phyloP scores from a whole-genome alignment of 2,329 filamentous ascomycete species.

The Sclerotinia spermophila region DNA sequence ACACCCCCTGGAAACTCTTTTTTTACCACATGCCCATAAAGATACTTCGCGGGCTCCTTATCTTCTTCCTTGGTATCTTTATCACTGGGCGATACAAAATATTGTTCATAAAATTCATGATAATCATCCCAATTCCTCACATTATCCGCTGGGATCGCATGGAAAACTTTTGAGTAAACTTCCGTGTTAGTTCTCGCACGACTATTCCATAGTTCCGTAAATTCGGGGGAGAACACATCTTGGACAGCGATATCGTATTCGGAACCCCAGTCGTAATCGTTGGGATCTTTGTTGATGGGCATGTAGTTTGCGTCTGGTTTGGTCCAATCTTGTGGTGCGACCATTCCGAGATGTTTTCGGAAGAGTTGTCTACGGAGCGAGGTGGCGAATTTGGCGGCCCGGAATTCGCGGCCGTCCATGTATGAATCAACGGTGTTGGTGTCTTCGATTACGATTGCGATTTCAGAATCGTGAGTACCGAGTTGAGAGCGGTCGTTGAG shows the following conservation, averaged over 20 bases:
- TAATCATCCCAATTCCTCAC: constrained; percentile 72
- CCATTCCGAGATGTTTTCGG: constrained; percentile 84
- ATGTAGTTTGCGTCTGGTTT: constrained; percentile 69
- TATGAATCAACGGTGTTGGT: constrained; percentile 62
- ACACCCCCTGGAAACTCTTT: constrained; percentile 73
- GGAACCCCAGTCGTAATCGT: constrained; percentile 70
- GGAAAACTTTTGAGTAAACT: constrained; percentile 77
- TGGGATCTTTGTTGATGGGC: constrained; percentile 66
- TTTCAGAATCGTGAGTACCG: constrained; percentile 80
- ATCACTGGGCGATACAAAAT: constrained; percentile 58
- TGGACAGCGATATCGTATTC: constrained; percentile 64
- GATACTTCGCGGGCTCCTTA: constrained; percentile 56
- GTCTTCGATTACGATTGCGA: constrained; percentile 86
- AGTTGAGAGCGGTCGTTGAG: constrained; percentile 68
- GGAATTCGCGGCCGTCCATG: constrained; percentile 71
- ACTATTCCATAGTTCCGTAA: constrained; percentile 67
- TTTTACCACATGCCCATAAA: constrained; percentile 83
- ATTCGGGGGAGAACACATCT: constrained; percentile 67
- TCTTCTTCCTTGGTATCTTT: constrained; percentile 39
- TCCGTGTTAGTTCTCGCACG: constrained; percentile 77
- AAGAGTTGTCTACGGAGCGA: constrained; percentile 82
- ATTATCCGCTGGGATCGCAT: constrained; percentile 66
- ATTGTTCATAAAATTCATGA: constrained; percentile 63
- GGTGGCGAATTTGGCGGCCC: constrained; percentile 71
- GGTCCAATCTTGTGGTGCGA: constrained; percentile 70